phyloP scores from a whole-genome alignment of 2,329 filamentous ascomycete species.

The Triangularia verruculosa region DNA sequence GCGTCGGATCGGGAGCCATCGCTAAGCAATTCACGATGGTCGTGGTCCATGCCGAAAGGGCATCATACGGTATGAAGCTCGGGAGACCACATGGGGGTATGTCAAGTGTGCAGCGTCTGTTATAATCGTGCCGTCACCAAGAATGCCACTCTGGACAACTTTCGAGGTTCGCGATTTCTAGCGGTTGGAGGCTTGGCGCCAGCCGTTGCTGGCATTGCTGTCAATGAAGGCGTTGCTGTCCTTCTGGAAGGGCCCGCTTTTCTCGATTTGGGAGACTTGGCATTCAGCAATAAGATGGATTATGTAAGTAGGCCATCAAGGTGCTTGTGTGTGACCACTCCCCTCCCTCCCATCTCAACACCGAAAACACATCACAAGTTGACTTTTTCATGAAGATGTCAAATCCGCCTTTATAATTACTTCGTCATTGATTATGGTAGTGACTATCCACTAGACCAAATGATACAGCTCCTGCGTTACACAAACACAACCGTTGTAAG shows the following conservation, averaged over 20 bases:
- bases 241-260: slow-evolving; percentile 7
- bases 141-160: slow-evolving; percentile 7
- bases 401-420: too few species aligned
- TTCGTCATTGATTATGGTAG: too few species aligned
- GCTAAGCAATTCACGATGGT: slow-evolving; percentile 22
- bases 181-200: slow-evolving; percentile 3
- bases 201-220: neutral
- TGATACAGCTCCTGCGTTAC: neutral
- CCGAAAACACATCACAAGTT: neutral
- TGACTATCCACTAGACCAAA: too few species aligned
- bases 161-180: neutral
- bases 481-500: neutral
- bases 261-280: neutral
- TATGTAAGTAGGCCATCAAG: slow-evolving; percentile 8
- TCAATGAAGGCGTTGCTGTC: slow-evolving; percentile 4
- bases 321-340: neutral
- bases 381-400: neutral
- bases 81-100: neutral
- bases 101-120: neutral
- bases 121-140: neutral
- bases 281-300: neutral
- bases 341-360: neutral
- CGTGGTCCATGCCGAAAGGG: slow-evolving; percentile 27
- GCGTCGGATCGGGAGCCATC: slow-evolving; percentile 17
- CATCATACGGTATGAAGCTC: slow-evolving; percentile 2